phyloP scores from a whole-genome alignment of 164 flowering plant genomes.

The Stephania japonica region DNA sequence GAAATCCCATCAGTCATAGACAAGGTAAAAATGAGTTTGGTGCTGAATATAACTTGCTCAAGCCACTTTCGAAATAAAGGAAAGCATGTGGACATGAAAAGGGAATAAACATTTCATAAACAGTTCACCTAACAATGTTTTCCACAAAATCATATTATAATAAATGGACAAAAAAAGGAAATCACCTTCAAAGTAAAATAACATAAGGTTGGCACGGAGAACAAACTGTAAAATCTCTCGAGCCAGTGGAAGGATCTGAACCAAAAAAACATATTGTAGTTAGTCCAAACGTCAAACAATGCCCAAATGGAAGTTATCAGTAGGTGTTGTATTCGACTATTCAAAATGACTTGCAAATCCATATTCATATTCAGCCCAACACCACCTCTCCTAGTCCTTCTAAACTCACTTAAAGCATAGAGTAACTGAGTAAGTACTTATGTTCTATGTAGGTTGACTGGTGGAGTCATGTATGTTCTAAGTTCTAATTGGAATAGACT shows the following conservation, averaged over 20 bases:
- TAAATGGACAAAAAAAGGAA: background rate
- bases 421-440: too few relatives aligned
- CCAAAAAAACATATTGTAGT: conserved; percentile 5
- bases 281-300: background rate
- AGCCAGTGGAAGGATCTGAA: conserved; percentile 75
- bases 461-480: too few relatives aligned
- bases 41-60: too few relatives aligned
- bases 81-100: background rate
- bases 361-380: too few relatives aligned
- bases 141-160: background rate
- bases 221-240: conserved; percentile 71
- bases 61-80: background rate
- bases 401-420: too few relatives aligned
- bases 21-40: too few relatives aligned
- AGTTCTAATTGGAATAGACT: too few relatives aligned
- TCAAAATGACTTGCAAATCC: background rate
- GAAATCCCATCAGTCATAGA: too few relatives aligned
- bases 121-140: background rate
- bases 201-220: conserved; percentile 87
- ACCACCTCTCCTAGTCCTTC: too few relatives aligned
- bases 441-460: too few relatives aligned
- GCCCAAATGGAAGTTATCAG: background rate
- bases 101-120: background rate
- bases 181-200: conserved; percentile 95
- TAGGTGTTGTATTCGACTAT: background rate